Evolutionary conservation across 441 rosid species (phyloP).

Genomic region (Eutrema salsugineum): DNA sequence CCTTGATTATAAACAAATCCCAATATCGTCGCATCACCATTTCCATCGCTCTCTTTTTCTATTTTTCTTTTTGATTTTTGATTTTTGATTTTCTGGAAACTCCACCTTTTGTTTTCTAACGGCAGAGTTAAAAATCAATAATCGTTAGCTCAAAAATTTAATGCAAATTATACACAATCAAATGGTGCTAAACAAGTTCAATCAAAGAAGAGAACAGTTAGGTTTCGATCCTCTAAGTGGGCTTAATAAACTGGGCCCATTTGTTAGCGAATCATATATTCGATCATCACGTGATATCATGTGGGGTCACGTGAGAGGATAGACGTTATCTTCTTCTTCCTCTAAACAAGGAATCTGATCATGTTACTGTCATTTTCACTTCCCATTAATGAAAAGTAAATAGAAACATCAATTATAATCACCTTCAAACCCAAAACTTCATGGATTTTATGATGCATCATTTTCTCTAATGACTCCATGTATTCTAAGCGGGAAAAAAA

Average conservation of each 20-base stretch:
- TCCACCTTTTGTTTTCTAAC: too few relatives aligned
- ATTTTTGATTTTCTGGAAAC: not conserved
- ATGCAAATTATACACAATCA: not conserved
- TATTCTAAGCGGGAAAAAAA: not conserved
- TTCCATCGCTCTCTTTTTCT: not conserved
- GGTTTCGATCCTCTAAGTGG: not conserved
- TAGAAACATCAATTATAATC: not conserved
- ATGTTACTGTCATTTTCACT: not conserved
- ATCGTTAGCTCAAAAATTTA: too few relatives aligned
- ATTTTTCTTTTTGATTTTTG: not conserved
- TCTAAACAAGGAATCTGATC: not conserved
- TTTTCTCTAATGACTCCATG: not conserved
- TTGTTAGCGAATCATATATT: too few relatives aligned
- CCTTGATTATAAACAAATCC: constrained; percentile 2
- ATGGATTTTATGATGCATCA: not conserved
- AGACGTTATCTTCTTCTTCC: not conserved
- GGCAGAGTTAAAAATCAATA: too few relatives aligned
- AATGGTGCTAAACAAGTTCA: not conserved
- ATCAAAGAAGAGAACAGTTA: not conserved
- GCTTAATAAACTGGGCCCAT: not conserved
- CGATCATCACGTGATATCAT: not conserved
- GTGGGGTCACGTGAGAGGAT: not conserved
- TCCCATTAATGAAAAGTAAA: not conserved
- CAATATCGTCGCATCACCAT: constrained; percentile 16
- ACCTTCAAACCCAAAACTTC: not conserved